These are phyloP conservation scores for Tylopilus sp. DNA, from an alignment of 768 basidiomycete genomes.

Conservation along the genomic window DNA sequence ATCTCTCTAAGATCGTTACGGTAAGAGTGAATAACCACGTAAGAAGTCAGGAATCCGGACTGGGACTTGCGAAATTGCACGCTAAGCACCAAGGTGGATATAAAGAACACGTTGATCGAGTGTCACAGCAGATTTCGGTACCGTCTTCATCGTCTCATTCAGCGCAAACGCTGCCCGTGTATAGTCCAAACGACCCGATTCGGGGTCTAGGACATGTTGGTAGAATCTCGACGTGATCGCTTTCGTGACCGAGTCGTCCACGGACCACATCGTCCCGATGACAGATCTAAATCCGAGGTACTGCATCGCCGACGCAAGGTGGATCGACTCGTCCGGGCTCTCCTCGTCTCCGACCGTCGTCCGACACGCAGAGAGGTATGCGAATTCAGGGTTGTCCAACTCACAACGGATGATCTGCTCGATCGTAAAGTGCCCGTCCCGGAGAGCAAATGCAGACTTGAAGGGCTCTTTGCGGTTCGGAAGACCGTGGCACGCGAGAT, in stretches of 20 bases:
- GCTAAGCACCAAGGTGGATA: not conserved
- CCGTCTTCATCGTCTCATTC: not conserved
- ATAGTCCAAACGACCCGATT: not conserved
- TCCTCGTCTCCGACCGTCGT: not conserved
- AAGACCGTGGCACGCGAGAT: not conserved
- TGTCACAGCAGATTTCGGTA: not conserved
- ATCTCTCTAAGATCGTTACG: no score
- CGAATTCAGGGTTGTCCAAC: not conserved
- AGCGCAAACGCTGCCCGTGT: not conserved
- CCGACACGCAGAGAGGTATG: not conserved
- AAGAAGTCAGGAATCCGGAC: no score
- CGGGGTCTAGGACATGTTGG: not conserved
- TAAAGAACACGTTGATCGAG: not conserved
- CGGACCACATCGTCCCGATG: no score
- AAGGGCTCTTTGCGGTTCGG: not conserved
- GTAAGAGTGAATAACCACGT: no score
- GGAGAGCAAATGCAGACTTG: not conserved
- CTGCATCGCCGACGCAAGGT: not conserved
- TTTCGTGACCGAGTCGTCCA: not conserved
- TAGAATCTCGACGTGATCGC: not conserved
- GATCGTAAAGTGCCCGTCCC: not conserved
- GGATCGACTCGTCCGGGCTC: not conserved
- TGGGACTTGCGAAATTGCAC: no score
- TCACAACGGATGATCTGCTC: not conserved
- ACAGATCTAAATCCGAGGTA: not conserved